phyloP scores from a whole-genome alignment of 495 filamentous ascomycete species.

The Baudoinia panamericana region DNA sequence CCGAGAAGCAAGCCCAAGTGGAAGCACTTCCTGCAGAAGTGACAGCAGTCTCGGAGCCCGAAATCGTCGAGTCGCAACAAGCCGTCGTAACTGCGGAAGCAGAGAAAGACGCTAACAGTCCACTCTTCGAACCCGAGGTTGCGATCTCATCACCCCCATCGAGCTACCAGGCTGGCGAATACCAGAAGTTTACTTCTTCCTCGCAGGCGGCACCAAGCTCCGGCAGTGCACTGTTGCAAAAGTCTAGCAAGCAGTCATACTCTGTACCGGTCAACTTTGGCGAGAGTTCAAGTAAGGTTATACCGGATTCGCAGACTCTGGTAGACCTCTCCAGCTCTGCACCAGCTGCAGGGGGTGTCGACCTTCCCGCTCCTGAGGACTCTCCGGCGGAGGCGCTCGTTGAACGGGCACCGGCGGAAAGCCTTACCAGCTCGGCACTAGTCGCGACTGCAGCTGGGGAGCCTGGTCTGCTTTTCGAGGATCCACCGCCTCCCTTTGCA shows the following conservation, averaged over 20 bases:
- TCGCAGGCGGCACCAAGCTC: conserved; percentile 1
- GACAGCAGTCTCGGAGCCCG: background rate
- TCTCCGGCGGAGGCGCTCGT: no score
- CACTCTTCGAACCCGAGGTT: conserved; percentile 9
- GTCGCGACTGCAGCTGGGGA: no score
- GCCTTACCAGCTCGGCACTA: no score
- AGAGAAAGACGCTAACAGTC: conserved; percentile 2
- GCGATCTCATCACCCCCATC: conserved; percentile 12
- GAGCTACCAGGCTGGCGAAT: conserved; percentile 13
- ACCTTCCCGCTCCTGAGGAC: no score
- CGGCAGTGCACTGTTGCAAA: background rate
- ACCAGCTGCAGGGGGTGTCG: no score
- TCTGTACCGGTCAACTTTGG: conserved; percentile 6
- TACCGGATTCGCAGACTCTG: conserved; percentile 9
- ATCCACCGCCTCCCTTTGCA: no score
- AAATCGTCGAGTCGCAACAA: conserved; percentile 8
- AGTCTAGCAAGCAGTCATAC: background rate
- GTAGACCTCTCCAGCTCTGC: background rate
- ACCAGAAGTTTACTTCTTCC: conserved; percentile 7
- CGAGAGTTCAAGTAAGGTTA: background rate
- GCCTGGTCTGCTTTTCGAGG: no score
- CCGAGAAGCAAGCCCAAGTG: background rate
- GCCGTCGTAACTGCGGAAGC: background rate
- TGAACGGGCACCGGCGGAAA: no score
- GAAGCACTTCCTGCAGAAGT: background rate